phyloP scores from a whole-genome alignment of 345 rosid species.

The Camelina laxa region DNA sequence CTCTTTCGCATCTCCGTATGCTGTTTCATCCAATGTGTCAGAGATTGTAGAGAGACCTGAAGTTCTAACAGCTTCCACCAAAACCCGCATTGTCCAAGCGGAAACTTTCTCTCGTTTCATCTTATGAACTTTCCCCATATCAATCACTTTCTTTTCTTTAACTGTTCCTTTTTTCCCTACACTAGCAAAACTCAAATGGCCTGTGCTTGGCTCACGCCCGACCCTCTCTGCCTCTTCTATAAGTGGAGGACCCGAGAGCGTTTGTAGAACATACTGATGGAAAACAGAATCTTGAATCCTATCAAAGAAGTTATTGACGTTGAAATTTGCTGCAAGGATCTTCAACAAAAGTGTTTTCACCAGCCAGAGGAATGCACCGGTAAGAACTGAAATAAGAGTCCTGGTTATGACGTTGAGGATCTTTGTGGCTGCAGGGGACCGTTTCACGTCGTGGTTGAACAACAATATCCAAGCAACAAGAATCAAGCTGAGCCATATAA shows the following conservation, averaged over 20 bases:
- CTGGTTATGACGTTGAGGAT: slow-evolving; percentile 55
- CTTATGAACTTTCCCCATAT: slow-evolving; percentile 74
- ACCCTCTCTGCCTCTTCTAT: slow-evolving; percentile 68
- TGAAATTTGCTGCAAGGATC: slow-evolving; percentile 81
- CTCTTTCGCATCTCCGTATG: slow-evolving; percentile 44
- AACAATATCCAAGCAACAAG: slow-evolving; percentile 73
- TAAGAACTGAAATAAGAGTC: slow-evolving; percentile 65
- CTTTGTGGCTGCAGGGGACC: slow-evolving; percentile 50
- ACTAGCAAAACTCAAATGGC: slow-evolving; percentile 59
- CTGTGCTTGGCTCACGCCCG: slow-evolving; percentile 53
- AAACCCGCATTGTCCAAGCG: slow-evolving; percentile 84
- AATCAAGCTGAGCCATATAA: slow-evolving; percentile 75
- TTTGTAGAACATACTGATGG: slow-evolving; percentile 77
- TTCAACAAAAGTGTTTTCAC: slow-evolving; percentile 73
- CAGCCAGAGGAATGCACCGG: slow-evolving; percentile 77
- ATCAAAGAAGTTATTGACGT: slow-evolving; percentile 75
- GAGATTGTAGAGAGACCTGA: slow-evolving; percentile 80
- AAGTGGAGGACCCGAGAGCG: slow-evolving; percentile 78
- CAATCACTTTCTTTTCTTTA: slow-evolving; percentile 67
- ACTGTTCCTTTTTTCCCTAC: slow-evolving; percentile 51
- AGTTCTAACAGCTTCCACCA: slow-evolving; percentile 72
- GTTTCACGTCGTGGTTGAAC: slow-evolving; percentile 54
- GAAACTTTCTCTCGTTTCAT: slow-evolving; percentile 88
- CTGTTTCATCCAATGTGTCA: slow-evolving; percentile 61
- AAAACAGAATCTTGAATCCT: slow-evolving; percentile 90